Evolutionary conservation across 75 land plant genomes (phyloP), one percentile per base, ranked within the genome.

Genomic region (Larix kaempferi): DNA sequence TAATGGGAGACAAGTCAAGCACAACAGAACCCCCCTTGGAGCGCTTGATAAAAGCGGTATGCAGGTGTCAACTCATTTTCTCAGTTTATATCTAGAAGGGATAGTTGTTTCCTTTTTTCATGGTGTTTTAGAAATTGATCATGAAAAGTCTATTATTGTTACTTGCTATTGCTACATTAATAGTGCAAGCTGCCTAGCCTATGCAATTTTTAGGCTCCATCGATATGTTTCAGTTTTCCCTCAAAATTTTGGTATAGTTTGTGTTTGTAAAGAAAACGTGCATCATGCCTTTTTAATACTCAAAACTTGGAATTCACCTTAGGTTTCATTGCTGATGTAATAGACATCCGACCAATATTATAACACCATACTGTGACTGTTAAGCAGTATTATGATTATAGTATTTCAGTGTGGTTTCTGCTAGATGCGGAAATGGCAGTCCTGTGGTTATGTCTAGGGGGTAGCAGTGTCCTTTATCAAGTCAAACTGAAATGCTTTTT

Each of bases 11-110:
- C 74, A 95, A 87, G 73, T 64, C 90, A 76, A 86, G 52, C 78
- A 74, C 86, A 37, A 82, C 86, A 55, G 94, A 95, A 56, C 87
- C 87, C 75, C 99, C 99, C 14, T 78, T 95, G 39, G 93, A 95
- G 39, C 93, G 95, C 54, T 84, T 98, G 78, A 71, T 88, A 16
- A 93, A 87, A 88, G 87, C 56, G 86, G 99, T 98, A 69, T 21
- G 73, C 44, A 69, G 39, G 52, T 23, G 3, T 69, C 13, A 69
- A 37, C 54, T 49, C 54, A 49, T 49, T 49, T 49, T 49, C 54
- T 49, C 54, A 21, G 5, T 26, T 65, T 65, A 29, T 17, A 23
- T 10, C 6, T 69, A n/a, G 25, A 23, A 69, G n/a, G 25, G 17
- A 41, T 69, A 41, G 49, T 69, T 21, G n/a, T 22, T 69, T 10